Conservation (phyloP, 2,329 filamentous ascomycete species). For the Microascus cirrosus region DNA sequence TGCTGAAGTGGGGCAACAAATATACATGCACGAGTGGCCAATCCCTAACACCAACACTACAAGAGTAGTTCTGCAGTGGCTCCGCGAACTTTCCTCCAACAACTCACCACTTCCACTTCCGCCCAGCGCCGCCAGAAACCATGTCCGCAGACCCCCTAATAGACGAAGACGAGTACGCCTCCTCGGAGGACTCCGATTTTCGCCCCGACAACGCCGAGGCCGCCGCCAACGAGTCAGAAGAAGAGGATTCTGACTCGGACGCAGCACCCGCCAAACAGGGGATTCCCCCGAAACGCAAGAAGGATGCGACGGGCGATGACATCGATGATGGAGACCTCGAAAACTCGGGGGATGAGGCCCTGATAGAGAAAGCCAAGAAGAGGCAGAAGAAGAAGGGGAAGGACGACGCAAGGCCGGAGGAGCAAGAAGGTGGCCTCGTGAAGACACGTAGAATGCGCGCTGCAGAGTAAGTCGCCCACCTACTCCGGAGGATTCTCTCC, state of each 20-base stretch:
- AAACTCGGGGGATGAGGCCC: slow-evolving; percentile 62
- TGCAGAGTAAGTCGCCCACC: slow-evolving; percentile 36
- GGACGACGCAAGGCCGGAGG: slow-evolving; percentile 19
- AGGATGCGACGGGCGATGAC: slow-evolving; percentile 10
- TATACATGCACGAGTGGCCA: too few relatives aligned
- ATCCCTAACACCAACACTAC: neutral
- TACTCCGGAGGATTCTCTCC: too few relatives aligned
- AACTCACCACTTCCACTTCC: neutral
- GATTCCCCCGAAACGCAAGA: slow-evolving; percentile 21
- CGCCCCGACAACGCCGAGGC: slow-evolving; percentile 43
- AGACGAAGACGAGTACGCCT: slow-evolving; percentile 50
- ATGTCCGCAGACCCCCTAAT: slow-evolving; percentile 30
- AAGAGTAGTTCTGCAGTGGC: neutral
- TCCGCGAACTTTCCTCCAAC: neutral
- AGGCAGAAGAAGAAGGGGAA: slow-evolving; percentile 30
- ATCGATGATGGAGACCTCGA: slow-evolving; percentile 40
- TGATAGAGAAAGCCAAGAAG: slow-evolving; percentile 52
- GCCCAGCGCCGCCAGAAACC: slow-evolving; percentile 7
- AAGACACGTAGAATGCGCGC: slow-evolving; percentile 64
- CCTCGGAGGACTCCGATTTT: slow-evolving; percentile 65
- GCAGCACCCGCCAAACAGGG: slow-evolving; percentile 3
- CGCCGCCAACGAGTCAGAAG: slow-evolving; percentile 38
- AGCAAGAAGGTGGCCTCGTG: slow-evolving; percentile 49
- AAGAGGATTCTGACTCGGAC: slow-evolving; percentile 12
- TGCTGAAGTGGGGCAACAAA: too few relatives aligned